Evolutionary conservation across 805 yeast genomes (phyloP).

Genomic region (Teunomyces panamensis): DNA sequence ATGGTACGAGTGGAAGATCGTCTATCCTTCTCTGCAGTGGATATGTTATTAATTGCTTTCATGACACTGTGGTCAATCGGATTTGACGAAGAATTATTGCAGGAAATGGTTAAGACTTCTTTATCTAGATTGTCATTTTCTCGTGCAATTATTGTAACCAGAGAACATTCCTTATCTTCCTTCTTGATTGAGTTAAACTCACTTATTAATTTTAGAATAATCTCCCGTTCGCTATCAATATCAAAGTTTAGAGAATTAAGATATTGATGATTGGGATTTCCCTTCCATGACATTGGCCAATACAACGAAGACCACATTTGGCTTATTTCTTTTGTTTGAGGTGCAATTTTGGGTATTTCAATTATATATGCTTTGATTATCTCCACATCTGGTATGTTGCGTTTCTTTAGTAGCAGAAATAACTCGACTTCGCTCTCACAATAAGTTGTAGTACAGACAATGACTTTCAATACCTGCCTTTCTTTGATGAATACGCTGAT

Average conservation of each 20-base stretch:
- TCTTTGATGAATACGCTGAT: background rate
- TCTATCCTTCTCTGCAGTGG: slow-evolving; percentile 50
- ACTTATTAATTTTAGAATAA: slow-evolving; percentile 15
- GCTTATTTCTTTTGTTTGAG: slow-evolving; percentile 67
- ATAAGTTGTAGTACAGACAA: slow-evolving; percentile 45
- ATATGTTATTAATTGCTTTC: slow-evolving; percentile 64
- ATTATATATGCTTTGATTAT: background rate
- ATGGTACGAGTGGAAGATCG: background rate
- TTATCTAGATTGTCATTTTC: slow-evolving; percentile 36
- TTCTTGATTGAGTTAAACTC: slow-evolving; percentile 4
- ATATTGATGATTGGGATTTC: slow-evolving; percentile 76
- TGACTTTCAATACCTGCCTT: slow-evolving; percentile 28
- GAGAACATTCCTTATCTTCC: slow-evolving; percentile 14
- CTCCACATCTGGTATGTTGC: background rate
- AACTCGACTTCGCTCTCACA: slow-evolving; percentile 22
- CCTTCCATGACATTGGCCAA: slow-evolving; percentile 96
- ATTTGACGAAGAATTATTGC: slow-evolving; percentile 38
- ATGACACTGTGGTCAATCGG: slow-evolving; percentile 75
- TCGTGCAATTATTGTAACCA: slow-evolving; percentile 63
- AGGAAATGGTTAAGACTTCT: slow-evolving; percentile 37
- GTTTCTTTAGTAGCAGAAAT: background rate
- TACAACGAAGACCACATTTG: slow-evolving; percentile 59
- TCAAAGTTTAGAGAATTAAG: slow-evolving; percentile 56
- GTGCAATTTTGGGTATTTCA: slow-evolving; percentile 28
- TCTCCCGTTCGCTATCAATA: slow-evolving; percentile 36